phyloP scores from a whole-genome alignment of 495 filamentous ascomycete species.

The Aspergillus bertholletiae region DNA sequence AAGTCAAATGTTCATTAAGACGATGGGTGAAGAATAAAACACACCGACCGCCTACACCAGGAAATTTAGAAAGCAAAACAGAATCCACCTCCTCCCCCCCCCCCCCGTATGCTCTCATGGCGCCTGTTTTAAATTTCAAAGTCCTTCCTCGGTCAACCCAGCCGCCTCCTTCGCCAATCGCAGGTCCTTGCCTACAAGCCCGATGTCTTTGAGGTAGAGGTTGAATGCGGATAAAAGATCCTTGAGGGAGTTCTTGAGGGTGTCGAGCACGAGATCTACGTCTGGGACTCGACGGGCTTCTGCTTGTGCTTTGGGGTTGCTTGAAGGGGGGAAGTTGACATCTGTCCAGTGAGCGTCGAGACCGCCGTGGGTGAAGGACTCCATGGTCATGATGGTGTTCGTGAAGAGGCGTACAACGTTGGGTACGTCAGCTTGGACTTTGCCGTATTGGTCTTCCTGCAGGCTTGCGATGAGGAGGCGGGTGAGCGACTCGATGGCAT shows the following conservation, averaged over 20 bases:
- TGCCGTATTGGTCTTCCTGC: conserved; percentile 80
- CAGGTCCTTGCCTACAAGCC: conserved; percentile 63
- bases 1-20: neutral
- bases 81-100: neutral
- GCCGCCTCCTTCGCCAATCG: conserved; percentile 64
- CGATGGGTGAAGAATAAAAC: neutral
- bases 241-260: conserved; percentile 55
- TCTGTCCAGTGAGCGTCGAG: conserved; percentile 82
- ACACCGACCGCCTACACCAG: neutral
- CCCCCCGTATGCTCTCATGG: neutral
- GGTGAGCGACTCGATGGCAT: conserved; percentile 67
- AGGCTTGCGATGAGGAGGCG: conserved; percentile 68
- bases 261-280: conserved; percentile 58
- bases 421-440: conserved; percentile 76
- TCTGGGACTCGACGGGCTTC: conserved; percentile 46
- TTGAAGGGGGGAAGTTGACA: conserved; percentile 47
- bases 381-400: conserved; percentile 60
- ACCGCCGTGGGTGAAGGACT: conserved; percentile 55
- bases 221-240: conserved; percentile 66
- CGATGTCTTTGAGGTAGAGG: conserved; percentile 62
- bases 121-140: conserved; percentile 1
- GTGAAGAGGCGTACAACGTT: conserved; percentile 69
- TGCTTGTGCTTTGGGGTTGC: conserved; percentile 36
- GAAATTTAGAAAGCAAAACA: conserved; percentile 6
- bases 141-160: conserved; percentile 28